These are phyloP conservation scores for Botrytis elliptica DNA, from an alignment of 2,329 filamentous ascomycete species.

Conservation along the genomic window DNA sequence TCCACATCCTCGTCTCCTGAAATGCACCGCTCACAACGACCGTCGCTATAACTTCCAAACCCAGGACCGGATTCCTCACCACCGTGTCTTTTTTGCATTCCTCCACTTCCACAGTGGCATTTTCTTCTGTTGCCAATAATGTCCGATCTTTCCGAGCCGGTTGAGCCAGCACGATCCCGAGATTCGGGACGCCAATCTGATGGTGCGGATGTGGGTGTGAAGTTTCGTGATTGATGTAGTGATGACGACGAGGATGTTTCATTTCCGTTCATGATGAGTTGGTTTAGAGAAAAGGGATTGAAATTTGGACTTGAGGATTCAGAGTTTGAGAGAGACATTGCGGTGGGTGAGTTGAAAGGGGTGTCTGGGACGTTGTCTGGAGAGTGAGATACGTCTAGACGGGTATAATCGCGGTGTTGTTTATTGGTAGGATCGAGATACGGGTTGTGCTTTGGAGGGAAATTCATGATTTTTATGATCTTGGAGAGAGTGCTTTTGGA, in stretches of 20 bases:
- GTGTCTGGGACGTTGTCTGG: slow-evolving; percentile 19
- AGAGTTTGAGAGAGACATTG: slow-evolving; percentile 3
- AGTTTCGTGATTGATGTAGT: not conserved
- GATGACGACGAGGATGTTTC: not conserved
- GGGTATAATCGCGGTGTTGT: slow-evolving; percentile 13
- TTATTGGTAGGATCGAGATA: slow-evolving; percentile 18
- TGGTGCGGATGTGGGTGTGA: not conserved
- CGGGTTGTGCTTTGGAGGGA: slow-evolving; percentile 9
- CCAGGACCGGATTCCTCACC: not conserved
- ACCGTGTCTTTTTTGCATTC: not conserved
- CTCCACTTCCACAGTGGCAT: not conserved
- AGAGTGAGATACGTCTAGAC: slow-evolving; percentile 4
- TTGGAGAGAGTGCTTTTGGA: not conserved
- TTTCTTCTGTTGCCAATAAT: not conserved
- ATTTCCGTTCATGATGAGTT: slow-evolving; percentile 17
- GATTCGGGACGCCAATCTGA: slow-evolving; percentile 8
- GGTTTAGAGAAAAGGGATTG: slow-evolving; percentile 12
- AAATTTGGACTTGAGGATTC: not conserved
- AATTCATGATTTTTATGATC: not conserved
- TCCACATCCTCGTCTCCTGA: not conserved
- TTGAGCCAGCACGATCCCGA: slow-evolving; percentile 6
- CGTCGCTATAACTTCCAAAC: not conserved
- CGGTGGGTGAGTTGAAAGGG: slow-evolving; percentile 16
- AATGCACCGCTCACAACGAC: not conserved
- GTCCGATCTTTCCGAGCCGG: not conserved